phyloP scores from a whole-genome alignment of 352 stramenopile species.

The Thraustochytrium sp. region DNA sequence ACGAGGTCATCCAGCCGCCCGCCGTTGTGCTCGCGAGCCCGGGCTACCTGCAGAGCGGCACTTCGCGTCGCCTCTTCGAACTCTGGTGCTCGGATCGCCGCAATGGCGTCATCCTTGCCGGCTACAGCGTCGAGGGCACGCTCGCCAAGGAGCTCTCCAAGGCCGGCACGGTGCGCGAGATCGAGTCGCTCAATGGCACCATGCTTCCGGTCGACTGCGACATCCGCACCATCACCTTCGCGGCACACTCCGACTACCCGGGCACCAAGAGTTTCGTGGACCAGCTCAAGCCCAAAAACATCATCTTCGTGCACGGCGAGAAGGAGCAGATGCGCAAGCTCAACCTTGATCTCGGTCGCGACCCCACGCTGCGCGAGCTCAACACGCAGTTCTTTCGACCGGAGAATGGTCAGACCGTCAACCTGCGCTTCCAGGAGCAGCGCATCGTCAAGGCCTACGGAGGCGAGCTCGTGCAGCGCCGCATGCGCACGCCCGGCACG shows the following conservation, averaged over 20 bases:
- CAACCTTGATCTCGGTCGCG: slow-evolving; percentile 55
- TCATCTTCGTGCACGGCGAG: slow-evolving; percentile 79
- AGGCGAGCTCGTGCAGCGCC: slow-evolving; percentile 21
- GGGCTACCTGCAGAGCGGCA: slow-evolving; percentile 96
- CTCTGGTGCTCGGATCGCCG: slow-evolving; percentile 93
- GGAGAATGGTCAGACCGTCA: background rate
- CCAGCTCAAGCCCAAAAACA: slow-evolving; percentile 74
- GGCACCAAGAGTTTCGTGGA: slow-evolving; percentile 78
- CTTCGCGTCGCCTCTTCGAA: slow-evolving; percentile 94
- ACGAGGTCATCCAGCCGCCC: slow-evolving; percentile 67
- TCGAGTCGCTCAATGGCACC: slow-evolving; percentile 70
- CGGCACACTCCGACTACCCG: slow-evolving; percentile 78
- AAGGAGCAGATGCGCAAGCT: slow-evolving; percentile 86
- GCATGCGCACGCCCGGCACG: slow-evolving; percentile 22
- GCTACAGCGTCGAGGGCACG: slow-evolving; percentile 94
- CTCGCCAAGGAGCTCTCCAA: slow-evolving; percentile 74
- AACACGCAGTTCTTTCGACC: background rate
- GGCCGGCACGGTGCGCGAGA: slow-evolving; percentile 74
- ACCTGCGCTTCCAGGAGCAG: slow-evolving; percentile 24
- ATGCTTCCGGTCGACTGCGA: slow-evolving; percentile 79
- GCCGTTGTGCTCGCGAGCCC: slow-evolving; percentile 96
- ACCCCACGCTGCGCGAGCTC: background rate
- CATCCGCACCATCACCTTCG: slow-evolving; percentile 84
- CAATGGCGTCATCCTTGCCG: slow-evolving; percentile 97
- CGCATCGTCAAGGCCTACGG: slow-evolving; percentile 34